These are phyloP conservation scores for Ceratocystis smalleyi DNA, from an alignment of 2,329 filamentous ascomycete genomes.

Conservation along the genomic window DNA sequence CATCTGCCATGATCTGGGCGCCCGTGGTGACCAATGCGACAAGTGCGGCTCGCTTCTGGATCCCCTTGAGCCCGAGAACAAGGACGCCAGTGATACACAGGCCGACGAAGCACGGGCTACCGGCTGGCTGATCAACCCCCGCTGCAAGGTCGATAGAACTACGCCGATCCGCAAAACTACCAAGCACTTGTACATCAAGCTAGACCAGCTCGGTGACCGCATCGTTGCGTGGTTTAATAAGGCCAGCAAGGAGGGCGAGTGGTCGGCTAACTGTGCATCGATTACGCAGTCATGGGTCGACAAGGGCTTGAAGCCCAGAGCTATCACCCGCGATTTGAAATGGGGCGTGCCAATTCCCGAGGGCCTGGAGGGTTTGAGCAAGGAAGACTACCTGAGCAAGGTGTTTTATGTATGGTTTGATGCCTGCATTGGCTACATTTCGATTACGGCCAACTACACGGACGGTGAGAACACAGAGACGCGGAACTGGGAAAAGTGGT, in stretches of 20 bases:
- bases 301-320: slow-evolving; percentile 69
- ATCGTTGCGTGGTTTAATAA: slow-evolving; percentile 65
- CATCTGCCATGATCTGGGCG: slow-evolving; percentile 55
- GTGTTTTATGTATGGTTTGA: slow-evolving; percentile 93
- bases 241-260: slow-evolving; percentile 56
- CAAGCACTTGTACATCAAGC: slow-evolving; percentile 76
- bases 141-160: slow-evolving; percentile 79
- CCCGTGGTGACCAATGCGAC: slow-evolving; percentile 60
- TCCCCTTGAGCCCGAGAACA: slow-evolving; percentile 41
- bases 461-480: slow-evolving; percentile 30
- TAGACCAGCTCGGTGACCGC: slow-evolving; percentile 66
- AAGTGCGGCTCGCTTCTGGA: slow-evolving; percentile 58
- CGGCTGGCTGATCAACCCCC: slow-evolving; percentile 56
- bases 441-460: slow-evolving; percentile 83
- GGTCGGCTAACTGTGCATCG: slow-evolving; percentile 58
- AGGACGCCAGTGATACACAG: slow-evolving; percentile 24
- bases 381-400: slow-evolving; percentile 41
- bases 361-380: slow-evolving; percentile 33
- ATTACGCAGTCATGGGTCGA: slow-evolving; percentile 72
- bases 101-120: slow-evolving; percentile 25
- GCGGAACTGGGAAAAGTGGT: slow-evolving; percentile 83
- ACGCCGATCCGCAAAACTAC: slow-evolving; percentile 67
- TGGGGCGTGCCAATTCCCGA: slow-evolving; percentile 57
- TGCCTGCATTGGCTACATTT: slow-evolving; percentile 87
- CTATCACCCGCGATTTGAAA: slow-evolving; percentile 82